These are phyloP conservation scores for Gastrolobium villosum DNA, from an alignment of 306 rosid species.

Conservation along the genomic window DNA sequence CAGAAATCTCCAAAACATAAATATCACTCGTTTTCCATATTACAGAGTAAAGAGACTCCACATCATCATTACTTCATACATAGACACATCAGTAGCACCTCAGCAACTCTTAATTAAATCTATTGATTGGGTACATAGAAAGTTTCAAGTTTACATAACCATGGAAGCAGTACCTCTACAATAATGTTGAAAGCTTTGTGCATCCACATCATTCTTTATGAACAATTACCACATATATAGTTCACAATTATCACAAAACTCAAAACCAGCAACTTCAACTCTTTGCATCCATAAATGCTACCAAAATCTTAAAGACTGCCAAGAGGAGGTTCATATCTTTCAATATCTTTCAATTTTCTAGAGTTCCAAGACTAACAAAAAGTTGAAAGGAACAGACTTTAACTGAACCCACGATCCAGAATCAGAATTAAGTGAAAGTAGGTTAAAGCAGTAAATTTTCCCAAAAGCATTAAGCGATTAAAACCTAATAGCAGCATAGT, in stretches of 20 bases:
- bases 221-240: neutral
- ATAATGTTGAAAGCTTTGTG: neutral
- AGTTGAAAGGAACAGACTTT: neutral
- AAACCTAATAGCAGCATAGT: neutral
- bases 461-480: neutral
- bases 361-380: constrained; percentile 20
- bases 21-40: constrained; percentile 4
- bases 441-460: neutral
- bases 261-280: constrained; percentile 15
- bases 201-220: constrained; percentile 10
- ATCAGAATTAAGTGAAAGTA: constrained; percentile 17
- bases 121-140: neutral
- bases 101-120: constrained; percentile 18
- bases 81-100: neutral
- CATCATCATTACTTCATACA: neutral
- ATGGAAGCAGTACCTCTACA: neutral
- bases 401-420: constrained; percentile 32
- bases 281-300: constrained; percentile 2
- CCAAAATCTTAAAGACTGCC: neutral
- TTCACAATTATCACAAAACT: constrained; percentile 31
- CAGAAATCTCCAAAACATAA: constrained; percentile 19
- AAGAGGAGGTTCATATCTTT: neutral
- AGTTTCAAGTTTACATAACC: neutral
- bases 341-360: neutral
- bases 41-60: constrained; percentile 4